Percentiles rank a stretch among this genome's conserved stretches.
These are phyloP conservation scores for Suzukiozyma palmioleophila DNA, from an alignment of 1,139 yeast species.

Conservation along the genomic window DNA sequence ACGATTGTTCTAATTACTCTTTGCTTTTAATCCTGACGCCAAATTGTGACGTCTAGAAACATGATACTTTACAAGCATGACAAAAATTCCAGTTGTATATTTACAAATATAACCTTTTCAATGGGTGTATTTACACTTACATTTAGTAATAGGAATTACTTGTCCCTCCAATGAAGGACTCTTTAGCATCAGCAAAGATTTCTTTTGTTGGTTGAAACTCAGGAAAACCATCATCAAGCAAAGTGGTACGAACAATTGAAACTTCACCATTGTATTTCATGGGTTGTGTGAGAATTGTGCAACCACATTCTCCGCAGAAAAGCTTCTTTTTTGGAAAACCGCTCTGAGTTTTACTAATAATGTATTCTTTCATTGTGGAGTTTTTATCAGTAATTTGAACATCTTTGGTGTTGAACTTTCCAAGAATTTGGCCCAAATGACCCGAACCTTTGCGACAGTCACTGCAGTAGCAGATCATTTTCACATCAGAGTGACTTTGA, in stretches of 20 bases:
- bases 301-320: constrained; percentile 20
- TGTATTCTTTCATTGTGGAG: constrained; percentile 11
- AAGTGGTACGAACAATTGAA: constrained; percentile 15
- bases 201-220: constrained; percentile 6
- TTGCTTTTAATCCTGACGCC: too few species aligned
- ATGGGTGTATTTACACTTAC: too few species aligned
- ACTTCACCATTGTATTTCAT: constrained; percentile 16
- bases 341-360: constrained; percentile 14
- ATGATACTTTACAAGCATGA: too few species aligned
- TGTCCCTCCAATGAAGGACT: constrained; percentile 3
- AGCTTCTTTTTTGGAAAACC: constrained; percentile 18
- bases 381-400: constrained; percentile 13
- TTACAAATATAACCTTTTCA: too few species aligned
- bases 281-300: constrained; percentile 18
- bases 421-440: constrained; percentile 18
- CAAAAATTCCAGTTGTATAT: too few species aligned
- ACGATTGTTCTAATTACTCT: too few species aligned
- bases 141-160: neutral
- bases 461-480: constrained; percentile 17
- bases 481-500: constrained; percentile 11
- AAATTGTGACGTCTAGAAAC: too few species aligned
- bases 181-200: constrained; percentile 8
- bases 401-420: constrained; percentile 11
- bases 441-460: constrained; percentile 25
- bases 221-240: constrained; percentile 13